A percentile compares a stretch with the other conserved stretches of the same genome.
Conservation (phyloP, 441 rosid species). For the Pelargonium fulgidum region DNA sequence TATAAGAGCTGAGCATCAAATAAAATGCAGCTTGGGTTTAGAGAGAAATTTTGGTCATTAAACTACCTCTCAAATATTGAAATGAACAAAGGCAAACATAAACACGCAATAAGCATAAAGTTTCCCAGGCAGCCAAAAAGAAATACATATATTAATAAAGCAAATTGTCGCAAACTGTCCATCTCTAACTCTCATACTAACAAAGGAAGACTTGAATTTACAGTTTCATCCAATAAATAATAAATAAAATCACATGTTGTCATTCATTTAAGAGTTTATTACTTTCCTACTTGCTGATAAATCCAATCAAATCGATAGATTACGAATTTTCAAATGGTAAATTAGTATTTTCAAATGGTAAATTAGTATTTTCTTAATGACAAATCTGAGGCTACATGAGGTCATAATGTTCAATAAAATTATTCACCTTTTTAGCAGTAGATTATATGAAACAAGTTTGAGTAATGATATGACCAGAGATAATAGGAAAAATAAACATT, state of each 20-base stretch:
- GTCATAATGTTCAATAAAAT: background rate
- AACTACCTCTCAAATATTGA: slow-evolving; percentile 1
- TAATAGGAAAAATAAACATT: slow-evolving; percentile 9
- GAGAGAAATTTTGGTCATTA: background rate
- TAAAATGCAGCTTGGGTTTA: slow-evolving; percentile 11
- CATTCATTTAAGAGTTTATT: background rate
- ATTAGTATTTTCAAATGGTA: background rate
- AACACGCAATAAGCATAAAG: background rate
- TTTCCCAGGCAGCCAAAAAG: background rate
- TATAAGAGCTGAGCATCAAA: slow-evolving; percentile 56
- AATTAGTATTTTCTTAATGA: background rate
- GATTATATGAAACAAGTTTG: background rate
- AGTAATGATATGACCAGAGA: background rate
- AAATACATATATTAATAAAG: background rate
- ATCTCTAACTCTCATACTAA: background rate
- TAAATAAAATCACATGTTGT: background rate
- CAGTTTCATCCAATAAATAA: background rate
- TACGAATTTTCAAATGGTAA: background rate
- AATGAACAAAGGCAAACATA: background rate
- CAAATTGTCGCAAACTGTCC: background rate
- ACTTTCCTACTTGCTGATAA: background rate
- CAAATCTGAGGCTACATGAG: slow-evolving; percentile 8
- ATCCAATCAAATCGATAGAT: background rate
- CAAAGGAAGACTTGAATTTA: background rate
- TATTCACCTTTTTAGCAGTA: background rate